Base-by-base conservation (phyloP, 768 basidiomycete genomes). In the Tubosaeta sp. region DNA sequence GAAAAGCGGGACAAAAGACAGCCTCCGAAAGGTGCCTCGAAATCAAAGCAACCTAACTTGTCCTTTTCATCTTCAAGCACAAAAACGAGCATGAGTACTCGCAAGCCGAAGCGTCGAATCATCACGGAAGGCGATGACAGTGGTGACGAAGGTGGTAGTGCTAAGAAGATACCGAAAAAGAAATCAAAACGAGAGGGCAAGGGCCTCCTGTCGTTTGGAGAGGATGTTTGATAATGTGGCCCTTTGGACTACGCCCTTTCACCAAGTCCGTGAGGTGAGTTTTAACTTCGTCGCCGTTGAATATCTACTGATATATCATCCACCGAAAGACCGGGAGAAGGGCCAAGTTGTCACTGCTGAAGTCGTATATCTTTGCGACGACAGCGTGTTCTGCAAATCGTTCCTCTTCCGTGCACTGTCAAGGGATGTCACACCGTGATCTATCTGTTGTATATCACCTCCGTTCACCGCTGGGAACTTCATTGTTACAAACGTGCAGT, bases 161-260 rank as follows among this genome's bases (percentile, higher is more conserved):
- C 57, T 2, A 64, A 65, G 43, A 64, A 60, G 30, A 65, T 60
- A 1, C 56, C 70, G 11, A 81, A 78, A 63, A 81, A 81, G 75
- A 86, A 84, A 58, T 45, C 70, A 4, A 87, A 83, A 69, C 74
- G 71, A 51, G 59, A 53, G 38, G 66, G 67, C 48, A 77, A 74
- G 61, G 67, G 70, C 39, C 59, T 74, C 4, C 52, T 71, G 44
- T 72, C 71, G 2, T 71, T 71, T 31, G 67, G 54, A 43, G 68
- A 71, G 48, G 68, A 71, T 35, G 60, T 58, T 44, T 68, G 59
- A 68, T 22, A 1, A 18, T 14, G 12, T 32, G 27, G 29, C 12
- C 35, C 31, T 32, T 39, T 25, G 31, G 2, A 3, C 39, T 21
- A 1, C 22, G 1, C 42, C 19, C 24, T 32, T 16, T 25, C 12